Evolutionary conservation across 371 early-diverging fungal genomes (phyloP).

Genomic region (Mucor racemosus): DNA sequence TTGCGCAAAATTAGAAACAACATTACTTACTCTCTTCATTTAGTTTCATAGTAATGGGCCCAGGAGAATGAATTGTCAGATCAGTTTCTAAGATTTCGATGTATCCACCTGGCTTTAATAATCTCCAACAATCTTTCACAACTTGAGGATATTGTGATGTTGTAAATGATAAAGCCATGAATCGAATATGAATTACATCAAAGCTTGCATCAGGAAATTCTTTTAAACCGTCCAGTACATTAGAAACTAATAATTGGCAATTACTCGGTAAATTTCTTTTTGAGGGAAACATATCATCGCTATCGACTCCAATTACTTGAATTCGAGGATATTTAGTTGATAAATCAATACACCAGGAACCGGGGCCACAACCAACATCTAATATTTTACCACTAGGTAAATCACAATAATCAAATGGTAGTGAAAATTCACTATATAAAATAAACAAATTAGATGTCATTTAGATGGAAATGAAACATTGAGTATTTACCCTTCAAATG

Average conservation of each 20-base stretch:
- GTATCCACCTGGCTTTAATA: slow-evolving; percentile 37
- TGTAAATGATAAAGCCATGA: slow-evolving; percentile 37
- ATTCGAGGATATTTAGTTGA: slow-evolving; percentile 32
- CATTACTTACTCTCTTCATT: slow-evolving; percentile 35
- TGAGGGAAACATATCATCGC: slow-evolving; percentile 38
- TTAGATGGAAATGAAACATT: not conserved
- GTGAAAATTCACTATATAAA: slow-evolving; percentile 29
- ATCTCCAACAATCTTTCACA: slow-evolving; percentile 36
- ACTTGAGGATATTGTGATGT: slow-evolving; percentile 29
- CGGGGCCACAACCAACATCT: slow-evolving; percentile 45
- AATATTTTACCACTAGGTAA: slow-evolving; percentile 23
- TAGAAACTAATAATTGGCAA: slow-evolving; percentile 30
- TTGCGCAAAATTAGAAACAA: not conserved
- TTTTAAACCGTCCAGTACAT: slow-evolving; percentile 31
- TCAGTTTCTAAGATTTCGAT: slow-evolving; percentile 41
- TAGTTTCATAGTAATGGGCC: slow-evolving; percentile 30
- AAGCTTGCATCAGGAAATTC: slow-evolving; percentile 32
- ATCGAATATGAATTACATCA: slow-evolving; percentile 38
- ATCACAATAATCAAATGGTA: slow-evolving; percentile 33
- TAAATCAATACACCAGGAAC: slow-evolving; percentile 44
- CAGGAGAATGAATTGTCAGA: slow-evolving; percentile 34
- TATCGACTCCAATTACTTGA: slow-evolving; percentile 41
- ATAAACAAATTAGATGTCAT: not conserved
- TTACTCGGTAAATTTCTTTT: slow-evolving; percentile 31
- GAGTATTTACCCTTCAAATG: slow-evolving; percentile 41